Base-by-base conservation (phyloP, 2,329 filamentous ascomycete genomes). In the Zasmidium angulare region DNA sequence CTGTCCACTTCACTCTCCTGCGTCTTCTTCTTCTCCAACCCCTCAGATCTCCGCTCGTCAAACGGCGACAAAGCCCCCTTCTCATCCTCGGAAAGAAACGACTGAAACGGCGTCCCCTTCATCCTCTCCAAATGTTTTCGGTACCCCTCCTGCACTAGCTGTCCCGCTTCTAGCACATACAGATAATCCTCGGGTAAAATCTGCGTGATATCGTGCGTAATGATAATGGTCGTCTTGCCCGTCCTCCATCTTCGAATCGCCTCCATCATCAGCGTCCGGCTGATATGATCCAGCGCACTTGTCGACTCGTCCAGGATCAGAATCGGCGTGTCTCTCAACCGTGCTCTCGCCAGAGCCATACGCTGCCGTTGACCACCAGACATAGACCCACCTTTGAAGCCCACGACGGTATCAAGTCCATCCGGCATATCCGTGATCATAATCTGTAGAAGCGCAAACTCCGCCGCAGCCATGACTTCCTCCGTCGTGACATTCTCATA, bases 251-350 rank as follows among this genome's bases (percentile, higher is more conserved):
- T 70, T 7, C 91, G 82, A 54, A 97, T 88, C 0, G 87, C 85
- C 46, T 89, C 84, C 81, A 96, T 88, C 40, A 96, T 83, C 12
- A 86, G 74, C 0, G 77, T 77, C 61, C 88, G 84, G 57, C 84
- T 93, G 10, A 83, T 79, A n/a, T 87, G 84, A 67, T 98, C 93
- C 10, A 98, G 78, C 0, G 90, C 90, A 72, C 91, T 95, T 0
- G 91, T 96, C 0, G 90, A 86, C 72, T 98, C 95, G 65, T 98
- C 93, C 2, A 98, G 79, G 23, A 98, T 88, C 6, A 98, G 79
- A 0, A 98, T 83, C 0, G 90, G 85, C 0, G 92, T 86, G 69
- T 97, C 84, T 53, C 92, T 82, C 4, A 98, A 75, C 46, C 84
- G 84, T 1, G 92, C 90, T 63, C 93, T 82, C 1, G 93, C 92